A percentile compares a stretch with the other conserved stretches of the same genome.
These are phyloP conservation scores for Neurospora sp. DNA, from an alignment of 495 filamentous ascomycete species.

Conservation along the genomic window DNA sequence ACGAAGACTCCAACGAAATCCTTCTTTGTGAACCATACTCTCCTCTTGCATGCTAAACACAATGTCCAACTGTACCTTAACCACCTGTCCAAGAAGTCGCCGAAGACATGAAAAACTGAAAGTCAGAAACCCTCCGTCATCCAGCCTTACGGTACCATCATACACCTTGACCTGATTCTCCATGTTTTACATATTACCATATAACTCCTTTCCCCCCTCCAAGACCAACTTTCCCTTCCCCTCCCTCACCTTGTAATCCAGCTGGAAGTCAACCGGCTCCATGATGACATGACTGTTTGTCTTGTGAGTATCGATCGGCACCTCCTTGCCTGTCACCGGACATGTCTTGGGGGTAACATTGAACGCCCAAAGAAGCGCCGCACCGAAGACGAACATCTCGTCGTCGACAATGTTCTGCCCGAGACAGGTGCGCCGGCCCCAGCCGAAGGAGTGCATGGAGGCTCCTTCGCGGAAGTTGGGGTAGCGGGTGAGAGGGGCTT, in stretches of 20 bases:
- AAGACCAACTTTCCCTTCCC: slow-evolving; percentile 25
- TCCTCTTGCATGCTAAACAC: neutral
- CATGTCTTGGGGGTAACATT: slow-evolving; percentile 30
- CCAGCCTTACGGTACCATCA: neutral
- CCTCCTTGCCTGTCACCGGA: slow-evolving; percentile 28
- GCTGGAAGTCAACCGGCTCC: slow-evolving; percentile 33
- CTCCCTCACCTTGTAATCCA: slow-evolving; percentile 27
- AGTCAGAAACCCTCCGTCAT: neutral
- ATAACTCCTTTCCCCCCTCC: slow-evolving; percentile 23
- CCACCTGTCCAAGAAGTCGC: neutral
- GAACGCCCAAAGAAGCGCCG: slow-evolving; percentile 40
- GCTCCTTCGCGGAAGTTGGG: slow-evolving; percentile 43
- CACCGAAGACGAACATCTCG: slow-evolving; percentile 42
- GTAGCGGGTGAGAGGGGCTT: slow-evolving; percentile 39
- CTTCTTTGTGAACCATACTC: neutral
- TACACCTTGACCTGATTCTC: neutral
- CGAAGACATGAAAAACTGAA: neutral
- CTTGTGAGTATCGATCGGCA: slow-evolving; percentile 41
- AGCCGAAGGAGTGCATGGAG: slow-evolving; percentile 48
- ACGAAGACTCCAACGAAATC: neutral
- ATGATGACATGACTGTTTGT: slow-evolving; percentile 41
- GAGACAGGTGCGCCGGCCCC: slow-evolving; percentile 52
- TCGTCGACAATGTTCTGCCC: slow-evolving; percentile 55
- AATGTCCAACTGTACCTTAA: neutral
- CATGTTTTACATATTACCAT: slow-evolving; percentile 14